phyloP scores from a whole-genome alignment of 306 rosid species.

The Biancaea sappan region DNA sequence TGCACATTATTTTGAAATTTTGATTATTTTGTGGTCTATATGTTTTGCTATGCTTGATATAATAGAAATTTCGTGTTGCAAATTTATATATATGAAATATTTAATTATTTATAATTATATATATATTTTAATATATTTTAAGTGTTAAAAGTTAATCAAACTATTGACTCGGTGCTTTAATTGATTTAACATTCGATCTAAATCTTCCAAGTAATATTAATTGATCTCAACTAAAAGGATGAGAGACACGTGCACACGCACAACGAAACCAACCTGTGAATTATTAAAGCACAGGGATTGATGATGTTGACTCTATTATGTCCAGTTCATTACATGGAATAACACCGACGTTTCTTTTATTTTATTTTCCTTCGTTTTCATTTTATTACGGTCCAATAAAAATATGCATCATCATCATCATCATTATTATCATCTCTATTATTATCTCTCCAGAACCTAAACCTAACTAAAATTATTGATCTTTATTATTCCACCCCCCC shows the following conservation, averaged over 20 bases:
- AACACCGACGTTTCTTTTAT: constrained; percentile 14
- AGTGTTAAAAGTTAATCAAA: too few species aligned
- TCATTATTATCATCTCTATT: constrained; percentile 33
- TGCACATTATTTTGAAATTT: too few species aligned
- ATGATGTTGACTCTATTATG: constrained; percentile 24
- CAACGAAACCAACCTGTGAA: constrained; percentile 9
- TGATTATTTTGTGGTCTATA: too few species aligned
- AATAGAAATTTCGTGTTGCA: too few species aligned
- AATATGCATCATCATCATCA: constrained; percentile 15
- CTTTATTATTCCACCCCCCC: neutral
- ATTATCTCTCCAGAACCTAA: neutral
- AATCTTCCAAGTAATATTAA: too few species aligned
- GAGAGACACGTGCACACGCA: neutral
- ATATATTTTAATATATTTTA: too few species aligned
- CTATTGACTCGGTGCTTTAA: too few species aligned
- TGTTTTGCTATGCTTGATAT: too few species aligned
- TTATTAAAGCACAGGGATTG: neutral
- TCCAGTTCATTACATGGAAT: constrained; percentile 37
- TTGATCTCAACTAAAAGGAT: neutral
- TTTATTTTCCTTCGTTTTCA: constrained; percentile 3
- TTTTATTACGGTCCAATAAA: neutral
- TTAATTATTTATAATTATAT: too few species aligned
- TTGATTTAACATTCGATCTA: too few species aligned
- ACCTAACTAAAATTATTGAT: constrained; percentile 26
- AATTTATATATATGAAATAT: too few species aligned